Base-by-base conservation (phyloP, 257 asterid species). In the Nyctanthes arbortristis region DNA sequence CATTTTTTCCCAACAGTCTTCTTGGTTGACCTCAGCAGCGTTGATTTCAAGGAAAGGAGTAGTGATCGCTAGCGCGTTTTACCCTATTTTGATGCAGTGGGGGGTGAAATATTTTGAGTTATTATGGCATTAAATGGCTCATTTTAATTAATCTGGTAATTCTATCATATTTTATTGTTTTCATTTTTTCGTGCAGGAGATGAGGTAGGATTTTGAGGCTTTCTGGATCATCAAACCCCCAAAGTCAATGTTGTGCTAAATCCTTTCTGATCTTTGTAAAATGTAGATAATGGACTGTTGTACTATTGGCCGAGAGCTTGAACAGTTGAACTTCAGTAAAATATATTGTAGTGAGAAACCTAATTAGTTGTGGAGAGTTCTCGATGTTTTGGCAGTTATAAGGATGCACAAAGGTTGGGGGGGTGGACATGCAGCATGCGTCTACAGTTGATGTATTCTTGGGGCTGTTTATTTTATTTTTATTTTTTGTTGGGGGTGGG, bases 131-230 rank as follows among this genome's bases (percentile, higher is more conserved):
- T 40, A 57, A 52, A 35, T 8, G 31, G 34, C 39, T 35, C 35
- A 11, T 47, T 56, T 68, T 45, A 43, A 45, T 32, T 61, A 36
- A 65, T 6, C 5, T 49, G 52, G 20, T 43, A 20, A 4, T 68
- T 62, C 4, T 20, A 6, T 62, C 27, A 43, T 78, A 20, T 20
- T 55, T 30, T 35, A 8, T 39, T 32, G 58, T 0, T n/a, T 71
- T 35, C 18, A 59, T 43, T 73, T 69, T 47, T 35, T 54, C 59
- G 75, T 78, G 85, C 98, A 93, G 98, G 98, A 29, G 98, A 93
- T 43, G 98, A 90, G 98, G 98, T 92, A 81, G 74, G 81, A 70
- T 28, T 61, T 60, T 67, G 55, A 29, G 61, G 31, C 59, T 32
- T 22, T 14, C 57, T 29, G 13, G 61, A 65, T n/a, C 34, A 64